These are phyloP conservation scores for Boletus vermiculosoides DNA, from an alignment of 768 basidiomycete genomes.

Conservation along the genomic window DNA sequence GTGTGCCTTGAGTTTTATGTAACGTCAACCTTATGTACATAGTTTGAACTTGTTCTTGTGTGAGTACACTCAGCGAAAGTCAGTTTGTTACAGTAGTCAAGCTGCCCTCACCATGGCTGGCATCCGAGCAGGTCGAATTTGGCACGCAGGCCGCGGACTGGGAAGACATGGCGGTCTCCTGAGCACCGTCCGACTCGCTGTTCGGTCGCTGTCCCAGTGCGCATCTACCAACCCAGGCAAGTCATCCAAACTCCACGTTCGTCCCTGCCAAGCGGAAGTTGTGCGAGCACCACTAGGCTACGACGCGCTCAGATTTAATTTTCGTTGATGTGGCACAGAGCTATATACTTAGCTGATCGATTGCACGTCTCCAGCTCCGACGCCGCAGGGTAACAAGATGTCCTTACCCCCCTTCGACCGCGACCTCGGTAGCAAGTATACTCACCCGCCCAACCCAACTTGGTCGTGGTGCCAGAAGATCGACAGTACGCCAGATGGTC, in stretches of 20 bases:
- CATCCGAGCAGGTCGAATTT: neutral
- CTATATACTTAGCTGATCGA: neutral
- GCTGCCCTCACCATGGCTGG: neutral
- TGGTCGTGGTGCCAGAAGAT: constrained; percentile 33
- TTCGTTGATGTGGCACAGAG: neutral
- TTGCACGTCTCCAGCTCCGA: neutral
- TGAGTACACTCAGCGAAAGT: neutral
- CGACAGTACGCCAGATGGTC: constrained; percentile 24
- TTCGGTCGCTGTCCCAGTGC: neutral
- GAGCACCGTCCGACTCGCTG: neutral
- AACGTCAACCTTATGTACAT: too few relatives aligned
- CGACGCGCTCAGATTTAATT: neutral
- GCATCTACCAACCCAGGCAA: neutral
- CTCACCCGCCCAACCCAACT: constrained; percentile 29
- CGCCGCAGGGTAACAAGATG: constrained; percentile 3
- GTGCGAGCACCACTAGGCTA: neutral
- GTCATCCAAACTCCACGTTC: neutral
- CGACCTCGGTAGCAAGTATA: constrained; percentile 18
- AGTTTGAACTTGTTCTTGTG: too few relatives aligned
- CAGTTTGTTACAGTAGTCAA: neutral
- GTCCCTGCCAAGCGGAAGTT: neutral
- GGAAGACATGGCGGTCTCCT: neutral
- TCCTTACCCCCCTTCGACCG: constrained; percentile 24
- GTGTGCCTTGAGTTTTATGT: too few relatives aligned
- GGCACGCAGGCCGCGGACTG: neutral